These are phyloP conservation scores for Puccinia brachypodii DNA, from an alignment of 1,284 basidiomycete genomes.

Conservation along the genomic window DNA sequence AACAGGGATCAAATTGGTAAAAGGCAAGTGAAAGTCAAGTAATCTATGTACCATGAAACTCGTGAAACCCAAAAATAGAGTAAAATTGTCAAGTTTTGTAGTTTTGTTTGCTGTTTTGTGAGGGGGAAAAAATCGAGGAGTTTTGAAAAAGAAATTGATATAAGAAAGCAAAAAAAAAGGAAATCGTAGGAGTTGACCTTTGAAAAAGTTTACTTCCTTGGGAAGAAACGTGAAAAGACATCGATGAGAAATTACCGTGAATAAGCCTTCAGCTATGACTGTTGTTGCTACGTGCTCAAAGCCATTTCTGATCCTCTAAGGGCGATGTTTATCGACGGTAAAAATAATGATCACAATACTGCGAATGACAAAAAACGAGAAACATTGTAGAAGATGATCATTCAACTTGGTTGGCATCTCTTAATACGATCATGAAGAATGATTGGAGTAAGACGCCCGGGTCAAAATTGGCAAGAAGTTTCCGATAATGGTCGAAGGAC, in stretches of 20 bases:
- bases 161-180: background rate
- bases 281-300: background rate
- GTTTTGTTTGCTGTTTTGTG: background rate
- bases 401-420: background rate
- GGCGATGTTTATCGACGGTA: background rate
- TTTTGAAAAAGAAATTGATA: background rate
- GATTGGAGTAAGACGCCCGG: slow-evolving; percentile 14
- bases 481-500: slow-evolving; percentile 52
- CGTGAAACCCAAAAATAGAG: background rate
- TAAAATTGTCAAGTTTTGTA: background rate
- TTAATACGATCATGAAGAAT: background rate
- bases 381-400: background rate
- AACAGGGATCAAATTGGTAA: background rate
- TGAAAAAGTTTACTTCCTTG: background rate
- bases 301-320: background rate
- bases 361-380: background rate
- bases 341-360: slow-evolving; percentile 1
- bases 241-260: background rate
- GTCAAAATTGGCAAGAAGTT: slow-evolving; percentile 52
- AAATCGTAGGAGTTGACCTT: background rate
- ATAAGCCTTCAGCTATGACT: background rate
- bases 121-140: background rate
- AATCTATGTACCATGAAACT: background rate
- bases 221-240: background rate
- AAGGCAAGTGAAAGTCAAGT: background rate